Evolutionary conservation across 805 yeast genomes (phyloP), one percentile per base, ranked within the genome.

Genomic region (Spathaspora hagerdaliae): DNA sequence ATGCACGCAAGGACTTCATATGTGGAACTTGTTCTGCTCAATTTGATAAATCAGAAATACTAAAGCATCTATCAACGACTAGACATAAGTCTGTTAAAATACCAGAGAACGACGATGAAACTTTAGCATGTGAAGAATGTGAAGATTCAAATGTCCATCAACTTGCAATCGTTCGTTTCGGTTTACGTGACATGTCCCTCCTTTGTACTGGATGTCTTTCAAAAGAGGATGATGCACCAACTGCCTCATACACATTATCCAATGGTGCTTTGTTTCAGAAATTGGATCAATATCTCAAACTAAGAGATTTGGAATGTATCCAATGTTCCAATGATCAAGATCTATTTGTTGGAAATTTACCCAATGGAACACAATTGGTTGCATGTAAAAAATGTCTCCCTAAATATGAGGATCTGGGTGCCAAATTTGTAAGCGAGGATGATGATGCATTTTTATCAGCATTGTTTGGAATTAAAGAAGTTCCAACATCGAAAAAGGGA

Each of bases 261-360:
- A 81, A 81, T 52, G 86, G 86, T 3, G 73, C 83, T 0, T 59
- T 81, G n/a, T 67, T 81, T 51, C 63, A 60, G 46, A 77, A 68
- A 53, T 64, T 79, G 57, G 65, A 65, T 3, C 75, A 65, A 38
- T 81, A 80, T 55, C 62, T 63, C 47, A 72, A 62, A 39, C 77
- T 77, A 38, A 64, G 83, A 60, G 82, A 79, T 49, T 64, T 79
- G 41, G 63, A 63, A 40, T 81, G 86, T 58, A 39, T 53, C 1
- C 42, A 56, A 12, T 81, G 85, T 63, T 69, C 65, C 2, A 50
- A 49, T 29, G 82, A 78, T 35, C 47, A 61, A 3, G 56, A 69
- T 42, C 59, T 80, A 49, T 64, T 61, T 44, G 77, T 76, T 9
- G 58, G 51, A 13, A 50, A 44, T n/a, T 41, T 40, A 14, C 35